Evolutionary conservation across 2,329 filamentous ascomycete genomes (phyloP).

Genomic region (Colletotrichum tropicicola): DNA sequence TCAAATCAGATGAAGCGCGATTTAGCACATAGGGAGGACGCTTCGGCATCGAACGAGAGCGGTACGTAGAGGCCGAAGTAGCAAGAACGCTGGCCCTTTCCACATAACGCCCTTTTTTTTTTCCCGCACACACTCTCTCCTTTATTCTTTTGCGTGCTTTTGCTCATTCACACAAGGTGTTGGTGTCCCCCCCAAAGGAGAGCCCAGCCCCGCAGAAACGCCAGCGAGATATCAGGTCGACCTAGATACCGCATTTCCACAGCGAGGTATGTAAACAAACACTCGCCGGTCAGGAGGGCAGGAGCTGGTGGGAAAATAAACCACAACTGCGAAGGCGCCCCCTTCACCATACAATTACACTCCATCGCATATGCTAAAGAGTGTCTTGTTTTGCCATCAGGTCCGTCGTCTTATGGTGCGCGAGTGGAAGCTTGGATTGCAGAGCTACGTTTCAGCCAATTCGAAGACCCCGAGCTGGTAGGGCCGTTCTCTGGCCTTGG

Average conservation of each 20-base stretch:
- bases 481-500: constrained; percentile 21
- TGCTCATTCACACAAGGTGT: constrained; percentile 10
- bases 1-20: neutral
- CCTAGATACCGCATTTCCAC: constrained; percentile 6
- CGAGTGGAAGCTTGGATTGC: constrained; percentile 25
- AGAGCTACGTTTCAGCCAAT: constrained; percentile 7
- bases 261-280: constrained; percentile 21
- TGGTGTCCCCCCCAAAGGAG: neutral
- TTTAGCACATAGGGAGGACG: neutral
- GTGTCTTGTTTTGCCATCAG: neutral
- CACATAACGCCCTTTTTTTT: too few relatives aligned
- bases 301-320: neutral
- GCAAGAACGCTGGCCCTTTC: too few relatives aligned
- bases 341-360: neutral
- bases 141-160: too few relatives aligned
- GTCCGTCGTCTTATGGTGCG: constrained; percentile 1
- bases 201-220: neutral
- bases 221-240: neutral
- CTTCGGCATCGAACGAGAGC: neutral
- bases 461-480: constrained; percentile 26
- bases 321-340: too few relatives aligned
- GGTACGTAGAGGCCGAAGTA: too few relatives aligned
- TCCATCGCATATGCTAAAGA: neutral
- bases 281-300: neutral
- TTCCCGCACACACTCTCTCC: too few relatives aligned